Conservation (phyloP, 1,284 basidiomycete species). For the Athelia psychrophila region DNA sequence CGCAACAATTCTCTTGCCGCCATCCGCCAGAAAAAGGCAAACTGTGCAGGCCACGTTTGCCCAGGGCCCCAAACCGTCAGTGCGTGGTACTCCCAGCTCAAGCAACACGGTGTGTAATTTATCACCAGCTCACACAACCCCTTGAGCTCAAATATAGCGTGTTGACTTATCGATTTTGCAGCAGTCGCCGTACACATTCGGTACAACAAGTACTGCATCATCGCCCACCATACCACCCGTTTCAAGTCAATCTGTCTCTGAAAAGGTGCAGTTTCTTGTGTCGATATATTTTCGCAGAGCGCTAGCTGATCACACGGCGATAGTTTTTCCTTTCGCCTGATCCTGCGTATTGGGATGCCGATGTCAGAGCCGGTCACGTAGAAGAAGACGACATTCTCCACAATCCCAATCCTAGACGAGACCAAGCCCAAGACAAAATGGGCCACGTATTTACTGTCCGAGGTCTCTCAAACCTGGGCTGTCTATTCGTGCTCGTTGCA, state of each 20-base stretch:
- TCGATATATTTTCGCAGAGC: too few species aligned
- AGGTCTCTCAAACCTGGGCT: conserved; percentile 40
- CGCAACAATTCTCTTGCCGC: conserved; percentile 49
- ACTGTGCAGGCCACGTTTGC: conserved; percentile 46
- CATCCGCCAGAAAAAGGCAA: conserved; percentile 25
- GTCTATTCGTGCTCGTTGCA: conserved; percentile 29
- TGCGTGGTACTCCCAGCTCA: conserved; percentile 18
- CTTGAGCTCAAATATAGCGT: conserved; percentile 4
- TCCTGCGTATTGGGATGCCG: conserved; percentile 22
- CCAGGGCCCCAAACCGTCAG: conserved; percentile 40
- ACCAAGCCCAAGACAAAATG: conserved; percentile 17
- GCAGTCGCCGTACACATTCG: too few species aligned
- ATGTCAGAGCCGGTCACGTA: conserved; percentile 11
- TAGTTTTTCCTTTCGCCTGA: conserved; percentile 27
- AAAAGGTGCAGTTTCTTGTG: too few species aligned
- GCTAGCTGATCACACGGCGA: too few species aligned
- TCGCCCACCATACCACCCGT: too few species aligned
- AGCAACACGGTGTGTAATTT: conserved; percentile 4
- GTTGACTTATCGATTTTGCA: too few species aligned
- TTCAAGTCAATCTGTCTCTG: conserved; percentile 37
- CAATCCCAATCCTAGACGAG: conserved; percentile 22
- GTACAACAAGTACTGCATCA: too few species aligned
- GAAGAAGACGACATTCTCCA: conserved; percentile 29
- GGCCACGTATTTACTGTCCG: conserved; percentile 31
- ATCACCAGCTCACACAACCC: background rate